A percentile compares a stretch with the other conserved stretches of the same genome.
Conservation (phyloP, 2,329 filamentous ascomycete species). For the Aulographum hederae region DNA sequence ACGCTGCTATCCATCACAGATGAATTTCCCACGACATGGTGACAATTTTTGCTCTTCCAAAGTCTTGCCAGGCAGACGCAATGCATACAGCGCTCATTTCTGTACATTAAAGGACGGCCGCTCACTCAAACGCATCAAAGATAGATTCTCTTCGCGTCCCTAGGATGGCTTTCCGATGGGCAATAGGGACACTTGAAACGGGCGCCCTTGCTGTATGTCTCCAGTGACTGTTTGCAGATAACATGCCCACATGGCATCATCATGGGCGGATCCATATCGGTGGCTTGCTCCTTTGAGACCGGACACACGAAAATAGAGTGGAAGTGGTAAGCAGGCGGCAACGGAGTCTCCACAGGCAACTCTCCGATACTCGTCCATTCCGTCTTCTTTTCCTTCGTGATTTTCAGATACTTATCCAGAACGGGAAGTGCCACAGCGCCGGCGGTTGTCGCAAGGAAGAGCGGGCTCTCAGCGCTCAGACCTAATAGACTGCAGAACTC, state of each 20-base stretch:
- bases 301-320: constrained; percentile 97
- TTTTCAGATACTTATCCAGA: constrained; percentile 70
- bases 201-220: constrained; percentile 58
- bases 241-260: constrained; percentile 94
- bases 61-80: too few relatives aligned
- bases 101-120: too few relatives aligned
- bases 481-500: constrained; percentile 90
- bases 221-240: constrained; percentile 67
- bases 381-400: constrained; percentile 75
- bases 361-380: constrained; percentile 92
- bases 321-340: constrained; percentile 51
- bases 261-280: constrained; percentile 84
- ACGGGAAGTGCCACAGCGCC: constrained; percentile 82
- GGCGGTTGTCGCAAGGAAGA: constrained; percentile 84
- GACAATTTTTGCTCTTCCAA: too few relatives aligned
- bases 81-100: too few relatives aligned
- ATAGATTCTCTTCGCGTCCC: constrained; percentile 60
- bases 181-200: constrained; percentile 96
- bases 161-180: constrained; percentile 60
- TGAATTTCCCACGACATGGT: too few relatives aligned
- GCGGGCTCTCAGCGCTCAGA: constrained; percentile 74
- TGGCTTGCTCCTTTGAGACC: constrained; percentile 90
- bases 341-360: constrained; percentile 58
- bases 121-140: too few relatives aligned
- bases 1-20: too few relatives aligned